Conservation (phyloP, 257 asterid species). For the Nicotiana paniculata region DNA sequence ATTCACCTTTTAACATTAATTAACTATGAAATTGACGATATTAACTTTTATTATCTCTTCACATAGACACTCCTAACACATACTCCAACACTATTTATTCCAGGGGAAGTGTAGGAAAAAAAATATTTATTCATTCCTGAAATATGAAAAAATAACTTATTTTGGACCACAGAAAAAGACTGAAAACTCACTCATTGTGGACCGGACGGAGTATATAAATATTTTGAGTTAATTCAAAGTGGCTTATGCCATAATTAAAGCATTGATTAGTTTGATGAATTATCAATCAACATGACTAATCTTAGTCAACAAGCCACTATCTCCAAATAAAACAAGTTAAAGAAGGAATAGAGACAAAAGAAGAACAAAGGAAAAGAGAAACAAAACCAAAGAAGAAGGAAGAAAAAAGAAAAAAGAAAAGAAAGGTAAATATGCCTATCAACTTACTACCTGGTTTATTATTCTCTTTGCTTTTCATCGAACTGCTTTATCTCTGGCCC, state of each 20-base stretch:
- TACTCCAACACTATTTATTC: too few species aligned
- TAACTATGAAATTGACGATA: too few species aligned
- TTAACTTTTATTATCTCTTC: too few species aligned
- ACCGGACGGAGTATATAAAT: not conserved
- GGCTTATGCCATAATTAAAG: constrained; percentile 18
- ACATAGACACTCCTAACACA: too few species aligned
- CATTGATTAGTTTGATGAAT: constrained; percentile 33
- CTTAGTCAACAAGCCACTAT: constrained; percentile 31
- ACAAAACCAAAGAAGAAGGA: not conserved
- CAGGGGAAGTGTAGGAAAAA: too few species aligned
- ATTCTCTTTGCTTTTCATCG: constrained; percentile 21
- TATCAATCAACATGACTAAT: constrained; percentile 32
- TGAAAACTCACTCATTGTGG: too few species aligned
- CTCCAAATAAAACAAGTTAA: constrained; percentile 20
- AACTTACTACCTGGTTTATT: not conserved
- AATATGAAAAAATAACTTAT: too few species aligned
- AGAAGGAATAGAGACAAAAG: constrained; percentile 4
- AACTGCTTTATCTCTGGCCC: constrained; percentile 9
- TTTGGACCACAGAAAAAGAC: too few species aligned
- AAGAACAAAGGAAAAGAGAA: constrained; percentile 3
- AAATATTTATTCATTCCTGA: too few species aligned
- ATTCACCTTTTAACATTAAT: too few species aligned
- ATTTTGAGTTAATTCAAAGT: constrained; percentile 15
- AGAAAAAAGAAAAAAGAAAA: not conserved
- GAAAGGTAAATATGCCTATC: constrained; percentile 7